A percentile compares a stretch with the other conserved stretches of the same genome.
phyloP scores from a whole-genome alignment of 179 eudicot genomes.

The Spergularia azorica region DNA sequence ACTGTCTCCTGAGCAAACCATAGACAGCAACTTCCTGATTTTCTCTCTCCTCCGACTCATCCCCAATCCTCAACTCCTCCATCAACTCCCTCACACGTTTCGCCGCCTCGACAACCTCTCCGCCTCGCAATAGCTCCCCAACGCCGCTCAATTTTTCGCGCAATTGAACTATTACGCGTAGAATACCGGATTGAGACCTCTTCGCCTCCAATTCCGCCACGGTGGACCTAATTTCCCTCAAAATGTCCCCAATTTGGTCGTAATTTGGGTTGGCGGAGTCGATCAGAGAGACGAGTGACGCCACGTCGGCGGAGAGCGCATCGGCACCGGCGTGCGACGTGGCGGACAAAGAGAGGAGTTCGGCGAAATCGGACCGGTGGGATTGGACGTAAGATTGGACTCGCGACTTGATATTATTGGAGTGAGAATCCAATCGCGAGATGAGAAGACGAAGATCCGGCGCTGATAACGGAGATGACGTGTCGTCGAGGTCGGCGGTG shows the following conservation, averaged over 20 bases:
- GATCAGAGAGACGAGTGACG: slow-evolving; percentile 43
- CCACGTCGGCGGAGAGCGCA: slow-evolving; percentile 43
- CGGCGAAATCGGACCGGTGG: slow-evolving; percentile 62
- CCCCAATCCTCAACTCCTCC: slow-evolving; percentile 48
- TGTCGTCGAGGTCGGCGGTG: slow-evolving; percentile 45
- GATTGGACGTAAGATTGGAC: slow-evolving; percentile 63
- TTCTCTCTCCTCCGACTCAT: slow-evolving; percentile 39
- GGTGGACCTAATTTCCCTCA: slow-evolving; percentile 42
- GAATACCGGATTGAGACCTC: slow-evolving; percentile 45
- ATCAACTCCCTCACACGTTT: slow-evolving; percentile 54
- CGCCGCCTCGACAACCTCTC: slow-evolving; percentile 64
- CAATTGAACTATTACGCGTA: slow-evolving; percentile 49
- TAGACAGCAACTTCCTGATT: slow-evolving; percentile 65
- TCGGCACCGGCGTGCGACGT: slow-evolving; percentile 42
- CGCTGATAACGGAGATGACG: slow-evolving; percentile 74
- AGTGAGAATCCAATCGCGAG: slow-evolving; percentile 64
- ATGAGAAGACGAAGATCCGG: slow-evolving; percentile 95
- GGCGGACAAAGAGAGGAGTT: slow-evolving; percentile 64
- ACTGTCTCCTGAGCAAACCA: slow-evolving; percentile 61
- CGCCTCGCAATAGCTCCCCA: slow-evolving; percentile 42
- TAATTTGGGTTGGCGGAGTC: slow-evolving; percentile 38
- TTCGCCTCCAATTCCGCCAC: slow-evolving; percentile 51
- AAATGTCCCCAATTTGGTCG: slow-evolving; percentile 36
- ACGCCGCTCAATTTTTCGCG: slow-evolving; percentile 42
- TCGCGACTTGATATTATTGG: slow-evolving; percentile 70